Evolutionary conservation across 257 asterid species (phyloP).

Genomic region (Solanum chmielewskii): DNA sequence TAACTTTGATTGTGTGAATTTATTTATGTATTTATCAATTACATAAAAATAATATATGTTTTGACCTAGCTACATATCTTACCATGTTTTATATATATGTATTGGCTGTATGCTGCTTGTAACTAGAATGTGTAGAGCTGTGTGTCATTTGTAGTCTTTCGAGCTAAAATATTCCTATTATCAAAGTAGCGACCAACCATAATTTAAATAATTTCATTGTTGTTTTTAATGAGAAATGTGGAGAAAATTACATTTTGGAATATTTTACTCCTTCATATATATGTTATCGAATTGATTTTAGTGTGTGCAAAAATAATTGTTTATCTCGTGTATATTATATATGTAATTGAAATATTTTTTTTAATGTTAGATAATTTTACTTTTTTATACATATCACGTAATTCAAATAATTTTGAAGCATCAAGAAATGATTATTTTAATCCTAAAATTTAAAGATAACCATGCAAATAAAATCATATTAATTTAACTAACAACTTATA

Average conservation of each 20-base stretch:
- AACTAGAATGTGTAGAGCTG: constrained; percentile 60
- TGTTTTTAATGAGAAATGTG: neutral
- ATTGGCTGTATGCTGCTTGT: constrained; percentile 86
- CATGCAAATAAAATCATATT: too few relatives aligned
- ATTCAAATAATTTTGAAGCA: too few relatives aligned
- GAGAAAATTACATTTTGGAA: neutral
- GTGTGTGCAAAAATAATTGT: neutral
- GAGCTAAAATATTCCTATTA: constrained; percentile 30
- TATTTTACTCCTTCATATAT: neutral
- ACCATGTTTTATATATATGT: constrained; percentile 19
- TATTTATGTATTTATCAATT: too few relatives aligned
- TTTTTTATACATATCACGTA: too few relatives aligned
- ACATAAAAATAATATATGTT: too few relatives aligned
- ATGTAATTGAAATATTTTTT: neutral
- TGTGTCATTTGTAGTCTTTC: constrained; percentile 56
- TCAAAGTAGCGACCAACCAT: neutral
- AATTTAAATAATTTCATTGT: neutral
- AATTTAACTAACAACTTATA: too few relatives aligned
- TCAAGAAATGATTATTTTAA: too few relatives aligned
- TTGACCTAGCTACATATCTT: neutral
- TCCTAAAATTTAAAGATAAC: too few relatives aligned
- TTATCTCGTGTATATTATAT: neutral
- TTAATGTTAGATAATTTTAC: neutral
- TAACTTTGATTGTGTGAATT: too few relatives aligned
- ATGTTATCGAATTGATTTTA: neutral